Evolutionary conservation across 2,329 filamentous ascomycete genomes (phyloP).

Genomic region (Fusarium nelsonii): DNA sequence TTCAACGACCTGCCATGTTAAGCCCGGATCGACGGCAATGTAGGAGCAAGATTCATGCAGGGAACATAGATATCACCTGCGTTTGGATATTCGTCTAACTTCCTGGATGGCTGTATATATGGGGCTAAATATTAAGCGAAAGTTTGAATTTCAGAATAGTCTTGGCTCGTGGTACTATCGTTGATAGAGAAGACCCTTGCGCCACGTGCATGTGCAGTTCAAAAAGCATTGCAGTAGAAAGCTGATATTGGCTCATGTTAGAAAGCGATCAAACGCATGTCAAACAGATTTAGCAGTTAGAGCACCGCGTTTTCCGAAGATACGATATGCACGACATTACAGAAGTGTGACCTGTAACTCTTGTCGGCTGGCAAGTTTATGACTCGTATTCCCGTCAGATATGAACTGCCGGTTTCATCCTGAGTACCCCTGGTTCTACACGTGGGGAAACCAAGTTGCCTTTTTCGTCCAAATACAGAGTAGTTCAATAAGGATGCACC

Average conservation of each 20-base stretch:
- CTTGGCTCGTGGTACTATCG: background rate
- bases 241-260: background rate
- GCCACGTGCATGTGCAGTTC: background rate
- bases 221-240: background rate
- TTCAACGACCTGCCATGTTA: conserved; percentile 1
- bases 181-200: background rate
- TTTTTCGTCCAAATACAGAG: background rate
- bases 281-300: background rate
- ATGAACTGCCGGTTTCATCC: conserved; percentile 5
- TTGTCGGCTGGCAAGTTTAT: background rate
- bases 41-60: background rate
- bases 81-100: background rate
- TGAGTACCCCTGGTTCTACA: background rate
- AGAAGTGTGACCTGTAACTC: background rate
- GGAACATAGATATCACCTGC: background rate
- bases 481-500: background rate
- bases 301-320: background rate
- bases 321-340: background rate
- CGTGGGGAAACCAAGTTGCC: background rate
- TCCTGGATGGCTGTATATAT: background rate
- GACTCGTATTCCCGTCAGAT: background rate
- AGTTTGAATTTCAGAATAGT: background rate
- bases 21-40: background rate
- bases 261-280: background rate
- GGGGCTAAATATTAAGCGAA: background rate